These are phyloP conservation scores for Sarcocystis neurona DNA, from an alignment of 169 alveolate genomes.

Conservation along the genomic window DNA sequence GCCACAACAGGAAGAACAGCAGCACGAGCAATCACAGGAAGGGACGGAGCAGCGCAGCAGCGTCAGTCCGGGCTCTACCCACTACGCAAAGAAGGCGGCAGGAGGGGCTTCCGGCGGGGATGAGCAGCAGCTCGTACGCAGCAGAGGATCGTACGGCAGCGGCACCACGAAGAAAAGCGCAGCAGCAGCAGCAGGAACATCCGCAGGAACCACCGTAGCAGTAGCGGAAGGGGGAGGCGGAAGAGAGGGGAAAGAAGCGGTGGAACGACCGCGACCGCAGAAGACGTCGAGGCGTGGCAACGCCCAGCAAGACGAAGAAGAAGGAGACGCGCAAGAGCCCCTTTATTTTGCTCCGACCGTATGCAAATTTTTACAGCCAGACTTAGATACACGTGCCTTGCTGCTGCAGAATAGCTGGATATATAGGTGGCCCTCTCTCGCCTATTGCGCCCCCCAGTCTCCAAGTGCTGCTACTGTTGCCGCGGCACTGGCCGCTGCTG, in stretches of 20 bases:
- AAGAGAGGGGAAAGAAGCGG: neutral
- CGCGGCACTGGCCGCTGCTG: conserved; percentile 13
- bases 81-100: neutral
- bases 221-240: neutral
- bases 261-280: neutral
- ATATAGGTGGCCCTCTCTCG: conserved; percentile 11
- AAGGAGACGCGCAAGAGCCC: too few relatives aligned
- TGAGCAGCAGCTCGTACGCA: too few relatives aligned
- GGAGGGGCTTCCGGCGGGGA: neutral
- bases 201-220: neutral
- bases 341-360: conserved; percentile 21
- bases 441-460: conserved; percentile 29
- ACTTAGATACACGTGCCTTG: conserved; percentile 20
- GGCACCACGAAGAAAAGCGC: neutral
- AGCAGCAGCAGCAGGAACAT: neutral
- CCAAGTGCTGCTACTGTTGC: neutral
- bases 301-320: too few relatives aligned
- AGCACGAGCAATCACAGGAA: too few relatives aligned
- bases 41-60: neutral
- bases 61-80: too few relatives aligned
- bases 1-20: neutral
- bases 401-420: conserved; percentile 20
- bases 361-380: conserved; percentile 28
- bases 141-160: too few relatives aligned
- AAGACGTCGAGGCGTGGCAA: too few relatives aligned